Evolutionary conservation across 2,329 filamentous ascomycete species (phyloP).

Genomic region (Aspergillus proliferans): DNA sequence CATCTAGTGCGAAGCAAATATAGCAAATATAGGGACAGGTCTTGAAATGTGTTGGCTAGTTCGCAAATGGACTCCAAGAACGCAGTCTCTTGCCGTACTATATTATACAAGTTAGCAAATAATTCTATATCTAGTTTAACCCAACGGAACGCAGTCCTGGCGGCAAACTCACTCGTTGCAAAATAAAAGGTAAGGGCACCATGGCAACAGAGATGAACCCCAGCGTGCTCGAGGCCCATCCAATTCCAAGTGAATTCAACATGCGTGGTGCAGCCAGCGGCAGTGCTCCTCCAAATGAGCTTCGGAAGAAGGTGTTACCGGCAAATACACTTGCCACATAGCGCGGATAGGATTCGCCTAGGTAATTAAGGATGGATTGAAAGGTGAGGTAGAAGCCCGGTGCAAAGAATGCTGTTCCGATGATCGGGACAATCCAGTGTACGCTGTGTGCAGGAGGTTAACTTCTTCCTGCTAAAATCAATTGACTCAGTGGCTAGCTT

Average conservation of each 20-base stretch:
- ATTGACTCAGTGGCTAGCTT: slow-evolving; percentile 3
- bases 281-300: slow-evolving; percentile 34
- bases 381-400: slow-evolving; percentile 13
- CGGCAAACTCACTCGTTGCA: background rate
- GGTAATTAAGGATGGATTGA: slow-evolving; percentile 19
- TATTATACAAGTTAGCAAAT: background rate
- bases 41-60: background rate
- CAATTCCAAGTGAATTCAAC: slow-evolving; percentile 29
- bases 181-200: slow-evolving; percentile 19
- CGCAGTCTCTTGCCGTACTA: slow-evolving; percentile 5
- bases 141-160: background rate
- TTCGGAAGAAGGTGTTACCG: slow-evolving; percentile 36
- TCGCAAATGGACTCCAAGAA: slow-evolving; percentile 3
- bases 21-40: no score
- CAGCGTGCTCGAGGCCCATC: slow-evolving; percentile 32
- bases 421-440: slow-evolving; percentile 44
- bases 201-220: slow-evolving; percentile 30
- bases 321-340: slow-evolving; percentile 39
- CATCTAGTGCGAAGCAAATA: no score
- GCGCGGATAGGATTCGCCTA: slow-evolving; percentile 22
- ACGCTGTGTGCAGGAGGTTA: slow-evolving; percentile 19
- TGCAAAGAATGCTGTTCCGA: slow-evolving; percentile 46
- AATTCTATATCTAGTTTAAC: background rate
- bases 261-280: slow-evolving; percentile 28
- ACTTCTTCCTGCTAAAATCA: slow-evolving; percentile 20